Percentiles rank a stretch among this genome's conserved stretches.
These are phyloP conservation scores for Serendipita indica DNA, from an alignment of 768 basidiomycete species.

Conservation along the genomic window DNA sequence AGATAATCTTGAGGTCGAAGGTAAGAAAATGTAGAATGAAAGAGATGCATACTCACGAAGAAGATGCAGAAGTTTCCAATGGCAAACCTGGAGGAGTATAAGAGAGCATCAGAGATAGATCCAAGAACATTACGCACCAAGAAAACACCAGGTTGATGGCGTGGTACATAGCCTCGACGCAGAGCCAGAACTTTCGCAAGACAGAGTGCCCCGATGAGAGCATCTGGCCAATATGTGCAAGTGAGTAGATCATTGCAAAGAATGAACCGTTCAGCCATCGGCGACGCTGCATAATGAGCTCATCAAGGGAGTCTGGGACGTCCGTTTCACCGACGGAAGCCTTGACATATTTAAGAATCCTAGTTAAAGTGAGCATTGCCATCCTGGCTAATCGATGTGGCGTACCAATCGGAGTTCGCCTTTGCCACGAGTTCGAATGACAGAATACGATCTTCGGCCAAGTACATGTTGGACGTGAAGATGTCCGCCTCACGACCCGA, in stretches of 20 bases:
- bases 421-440: slow-evolving; percentile 72
- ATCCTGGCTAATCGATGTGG: slow-evolving; percentile 88
- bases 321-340: slow-evolving; percentile 86
- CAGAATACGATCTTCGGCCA: slow-evolving; percentile 79
- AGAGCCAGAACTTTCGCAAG: slow-evolving; percentile 53
- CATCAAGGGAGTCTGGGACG: slow-evolving; percentile 81
- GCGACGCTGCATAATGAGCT: slow-evolving; percentile 85
- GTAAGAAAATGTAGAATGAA: neutral
- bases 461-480: slow-evolving; percentile 93
- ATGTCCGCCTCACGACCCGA: slow-evolving; percentile 60
- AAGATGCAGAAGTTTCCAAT: slow-evolving; percentile 79
- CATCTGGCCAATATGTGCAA: slow-evolving; percentile 74
- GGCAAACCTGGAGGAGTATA: slow-evolving; percentile 29
- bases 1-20: slow-evolving; percentile 54
- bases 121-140: slow-evolving; percentile 53
- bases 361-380: slow-evolving; percentile 77
- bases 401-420: slow-evolving; percentile 60
- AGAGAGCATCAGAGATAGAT: neutral
- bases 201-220: slow-evolving; percentile 69
- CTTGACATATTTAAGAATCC: slow-evolving; percentile 94
- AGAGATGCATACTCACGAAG: slow-evolving; percentile 43
- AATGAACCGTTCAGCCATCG: slow-evolving; percentile 88
- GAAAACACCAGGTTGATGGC: slow-evolving; percentile 75
- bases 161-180: slow-evolving; percentile 77
- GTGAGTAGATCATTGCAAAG: slow-evolving; percentile 87